A percentile compares a stretch with the other conserved stretches of the same genome.
These are phyloP conservation scores for Colletotrichum sp. DNA, from an alignment of 2,329 filamentous ascomycete species.

Conservation along the genomic window DNA sequence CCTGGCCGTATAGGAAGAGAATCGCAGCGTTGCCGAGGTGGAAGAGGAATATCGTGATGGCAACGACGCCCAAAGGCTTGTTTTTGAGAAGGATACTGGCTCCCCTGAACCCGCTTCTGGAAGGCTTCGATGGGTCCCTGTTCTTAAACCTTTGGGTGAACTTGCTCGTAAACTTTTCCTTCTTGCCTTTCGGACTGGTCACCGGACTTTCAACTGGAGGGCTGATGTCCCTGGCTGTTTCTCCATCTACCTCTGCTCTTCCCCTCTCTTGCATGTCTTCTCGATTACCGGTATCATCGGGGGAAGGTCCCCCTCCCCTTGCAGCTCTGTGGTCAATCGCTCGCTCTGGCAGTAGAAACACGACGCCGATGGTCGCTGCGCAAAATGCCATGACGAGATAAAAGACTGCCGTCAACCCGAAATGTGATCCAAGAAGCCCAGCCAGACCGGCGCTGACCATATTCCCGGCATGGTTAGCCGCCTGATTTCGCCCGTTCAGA, in stretches of 20 bases:
- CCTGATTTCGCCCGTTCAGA: conserved; percentile 3
- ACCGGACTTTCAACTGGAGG: not conserved
- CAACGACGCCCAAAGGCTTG: not conserved
- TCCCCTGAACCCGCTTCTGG: not conserved
- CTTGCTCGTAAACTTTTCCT: not conserved
- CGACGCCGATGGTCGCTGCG: not conserved
- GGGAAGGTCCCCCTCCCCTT: not conserved
- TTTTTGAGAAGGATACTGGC: not conserved
- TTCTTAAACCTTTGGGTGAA: not conserved
- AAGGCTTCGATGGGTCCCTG: not conserved
- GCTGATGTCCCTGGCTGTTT: not conserved
- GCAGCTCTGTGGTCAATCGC: conserved; percentile 1
- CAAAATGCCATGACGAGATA: conserved; percentile 11
- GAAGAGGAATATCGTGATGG: not conserved
- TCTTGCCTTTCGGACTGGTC: not conserved
- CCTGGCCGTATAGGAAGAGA: conserved; percentile 10
- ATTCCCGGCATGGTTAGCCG: conserved; percentile 4
- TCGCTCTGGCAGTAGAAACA: not conserved
- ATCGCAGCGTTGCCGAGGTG: conserved; percentile 13
- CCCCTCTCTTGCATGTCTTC: not conserved
- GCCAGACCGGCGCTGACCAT: conserved; percentile 15
- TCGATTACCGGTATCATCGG: not conserved
- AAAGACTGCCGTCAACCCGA: conserved; percentile 6
- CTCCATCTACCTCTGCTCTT: not conserved
- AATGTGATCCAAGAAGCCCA: not conserved